Conservation (phyloP, 208 protist species). For the Wallacemonas collosoma region DNA sequence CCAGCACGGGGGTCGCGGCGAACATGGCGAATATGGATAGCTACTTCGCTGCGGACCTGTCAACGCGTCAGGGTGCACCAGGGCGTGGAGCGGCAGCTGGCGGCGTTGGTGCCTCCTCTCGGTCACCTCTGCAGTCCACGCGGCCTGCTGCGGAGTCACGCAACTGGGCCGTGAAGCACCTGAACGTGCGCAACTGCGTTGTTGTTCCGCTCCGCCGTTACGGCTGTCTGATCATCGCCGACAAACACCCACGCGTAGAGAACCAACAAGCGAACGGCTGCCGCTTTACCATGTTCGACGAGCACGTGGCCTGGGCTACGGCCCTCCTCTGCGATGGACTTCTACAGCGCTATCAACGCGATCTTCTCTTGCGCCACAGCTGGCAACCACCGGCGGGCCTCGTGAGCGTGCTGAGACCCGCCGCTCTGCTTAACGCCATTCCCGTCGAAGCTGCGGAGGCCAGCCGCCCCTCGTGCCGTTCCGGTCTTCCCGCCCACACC, state of each 20-base stretch:
- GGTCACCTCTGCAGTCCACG: too few relatives aligned
- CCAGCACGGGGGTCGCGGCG: conserved; percentile 53
- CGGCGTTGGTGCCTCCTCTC: too few relatives aligned
- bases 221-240: conserved; percentile 69
- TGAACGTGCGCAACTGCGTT: conserved; percentile 14
- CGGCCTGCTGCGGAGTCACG: neutral
- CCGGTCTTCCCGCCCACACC: too few relatives aligned
- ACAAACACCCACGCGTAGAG: conserved; percentile 34
- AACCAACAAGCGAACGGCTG: neutral
- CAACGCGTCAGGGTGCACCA: neutral
- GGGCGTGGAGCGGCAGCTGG: too few relatives aligned
- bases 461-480: neutral
- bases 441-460: conserved; percentile 8
- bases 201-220: conserved; percentile 7
- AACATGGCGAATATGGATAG: conserved; percentile 50
- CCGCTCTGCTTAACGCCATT: conserved; percentile 4
- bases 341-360: conserved; percentile 53
- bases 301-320: conserved; percentile 71
- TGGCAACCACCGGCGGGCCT: conserved; percentile 33
- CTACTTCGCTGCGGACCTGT: neutral
- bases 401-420: conserved; percentile 28
- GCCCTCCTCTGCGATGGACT: conserved; percentile 55
- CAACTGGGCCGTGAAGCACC: conserved; percentile 11
- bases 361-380: conserved; percentile 45
- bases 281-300: conserved; percentile 60